Evolutionary conservation across 768 basidiomycete species (phyloP).

Genomic region (Kwoniella bestiolae): DNA sequence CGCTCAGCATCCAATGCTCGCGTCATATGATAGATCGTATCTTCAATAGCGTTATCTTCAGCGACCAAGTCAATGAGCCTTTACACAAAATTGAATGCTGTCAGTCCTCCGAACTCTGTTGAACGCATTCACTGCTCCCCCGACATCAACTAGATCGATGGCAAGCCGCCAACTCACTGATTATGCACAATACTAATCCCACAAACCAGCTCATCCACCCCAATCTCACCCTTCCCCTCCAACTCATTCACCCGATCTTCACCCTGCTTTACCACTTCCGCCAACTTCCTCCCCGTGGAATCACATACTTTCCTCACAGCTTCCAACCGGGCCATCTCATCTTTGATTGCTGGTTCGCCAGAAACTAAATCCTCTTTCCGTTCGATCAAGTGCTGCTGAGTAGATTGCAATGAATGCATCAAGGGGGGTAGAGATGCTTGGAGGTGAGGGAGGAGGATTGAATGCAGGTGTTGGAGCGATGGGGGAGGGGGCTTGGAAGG

Average conservation of each 20-base stretch:
- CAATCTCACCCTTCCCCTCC: conserved; percentile 80
- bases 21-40: conserved; percentile 95
- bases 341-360: conserved; percentile 90
- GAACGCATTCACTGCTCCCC: too few species aligned
- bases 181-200: conserved; percentile 94
- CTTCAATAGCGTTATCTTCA: conserved; percentile 98
- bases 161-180: conserved; percentile 88
- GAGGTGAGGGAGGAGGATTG: conserved; percentile 75
- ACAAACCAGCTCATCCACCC: conserved; percentile 95
- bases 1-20: conserved; percentile 79
- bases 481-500: conserved; percentile 56
- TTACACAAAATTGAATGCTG: too few species aligned
- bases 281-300: conserved; percentile 72
- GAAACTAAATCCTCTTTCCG: conserved; percentile 82
- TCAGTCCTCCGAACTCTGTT: too few species aligned
- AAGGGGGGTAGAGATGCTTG: conserved; percentile 73
- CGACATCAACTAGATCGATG: too few species aligned
- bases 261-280: conserved; percentile 67
- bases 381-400: conserved; percentile 67
- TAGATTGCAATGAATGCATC: conserved; percentile 61
- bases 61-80: conserved; percentile 95
- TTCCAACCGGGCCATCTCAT: conserved; percentile 92
- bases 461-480: conserved; percentile 52
- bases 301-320: conserved; percentile 90
- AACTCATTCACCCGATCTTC: conserved; percentile 77